Conservation (phyloP, 441 rosid genomes). For the Gossypium davidsonii region DNA sequence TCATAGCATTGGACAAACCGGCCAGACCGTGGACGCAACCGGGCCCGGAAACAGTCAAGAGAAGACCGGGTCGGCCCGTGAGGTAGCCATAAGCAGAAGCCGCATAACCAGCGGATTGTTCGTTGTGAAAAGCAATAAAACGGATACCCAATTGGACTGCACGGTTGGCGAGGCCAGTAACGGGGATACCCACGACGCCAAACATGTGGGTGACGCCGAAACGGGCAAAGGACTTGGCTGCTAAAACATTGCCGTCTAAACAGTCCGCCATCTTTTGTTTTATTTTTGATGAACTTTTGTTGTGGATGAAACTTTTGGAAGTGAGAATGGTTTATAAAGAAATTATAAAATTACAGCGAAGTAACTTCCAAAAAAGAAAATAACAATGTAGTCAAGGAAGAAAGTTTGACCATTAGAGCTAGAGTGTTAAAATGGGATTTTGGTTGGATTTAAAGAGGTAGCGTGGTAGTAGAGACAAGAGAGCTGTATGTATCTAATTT, state of each 20-base stretch:
- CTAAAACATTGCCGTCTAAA: conserved; percentile 65
- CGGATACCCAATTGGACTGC: conserved; percentile 74
- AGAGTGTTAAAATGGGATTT: background rate
- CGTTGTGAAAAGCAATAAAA: conserved; percentile 91
- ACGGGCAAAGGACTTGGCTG: conserved; percentile 55
- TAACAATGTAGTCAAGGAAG: background rate
- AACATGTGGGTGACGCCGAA: conserved; percentile 86
- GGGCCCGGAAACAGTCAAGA: conserved; percentile 86
- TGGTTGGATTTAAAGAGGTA: background rate
- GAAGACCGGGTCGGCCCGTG: conserved; percentile 73
- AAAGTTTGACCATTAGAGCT: background rate
- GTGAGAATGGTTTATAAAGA: background rate
- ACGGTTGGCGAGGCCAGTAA: conserved; percentile 76
- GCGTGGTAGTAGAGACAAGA: no score
- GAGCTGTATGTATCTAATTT: no score
- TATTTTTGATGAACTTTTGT: background rate
- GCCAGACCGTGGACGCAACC: conserved; percentile 95
- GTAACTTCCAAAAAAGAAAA: background rate
- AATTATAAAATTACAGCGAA: background rate
- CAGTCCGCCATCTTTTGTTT: conserved; percentile 30
- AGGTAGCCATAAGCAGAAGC: conserved; percentile 93
- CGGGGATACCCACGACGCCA: conserved; percentile 94
- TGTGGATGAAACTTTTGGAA: background rate
- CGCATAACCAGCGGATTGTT: conserved; percentile 95
- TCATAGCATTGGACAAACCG: conserved; percentile 83